Evolutionary conservation across 2,329 filamentous ascomycete genomes (phyloP).

Genomic region (Colletotrichum costaricense): DNA sequence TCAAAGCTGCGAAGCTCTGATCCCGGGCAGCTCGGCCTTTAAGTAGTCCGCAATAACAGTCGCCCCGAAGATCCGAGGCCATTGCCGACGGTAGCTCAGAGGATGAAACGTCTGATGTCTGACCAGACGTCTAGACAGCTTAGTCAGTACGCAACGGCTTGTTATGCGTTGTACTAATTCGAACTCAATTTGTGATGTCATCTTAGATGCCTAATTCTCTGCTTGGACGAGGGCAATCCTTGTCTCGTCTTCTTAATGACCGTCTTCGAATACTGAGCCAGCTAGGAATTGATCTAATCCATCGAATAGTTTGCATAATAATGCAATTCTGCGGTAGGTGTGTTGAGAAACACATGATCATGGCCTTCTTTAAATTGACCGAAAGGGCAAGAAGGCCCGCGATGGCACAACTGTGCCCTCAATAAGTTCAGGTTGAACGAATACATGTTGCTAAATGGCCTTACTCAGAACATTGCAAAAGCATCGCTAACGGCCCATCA

Average conservation of each 20-base stretch:
- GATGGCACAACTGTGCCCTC: too few relatives aligned
- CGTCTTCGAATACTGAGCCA: too few relatives aligned
- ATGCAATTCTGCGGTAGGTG: too few relatives aligned
- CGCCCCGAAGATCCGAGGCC: slow-evolving; percentile 21
- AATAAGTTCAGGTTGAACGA: too few relatives aligned
- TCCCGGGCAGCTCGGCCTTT: not conserved
- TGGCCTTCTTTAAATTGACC: too few relatives aligned
- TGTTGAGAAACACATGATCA: too few relatives aligned
- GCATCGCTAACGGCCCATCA: too few relatives aligned
- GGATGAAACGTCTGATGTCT: slow-evolving; percentile 32
- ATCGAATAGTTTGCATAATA: too few relatives aligned
- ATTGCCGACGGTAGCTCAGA: not conserved
- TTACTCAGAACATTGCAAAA: too few relatives aligned
- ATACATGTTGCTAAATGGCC: too few relatives aligned
- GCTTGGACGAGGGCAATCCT: not conserved
- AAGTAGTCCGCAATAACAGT: slow-evolving; percentile 13
- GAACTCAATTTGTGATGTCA: not conserved
- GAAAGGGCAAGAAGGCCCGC: too few relatives aligned
- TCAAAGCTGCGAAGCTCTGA: not conserved
- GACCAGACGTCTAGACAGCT: not conserved
- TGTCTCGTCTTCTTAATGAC: not conserved
- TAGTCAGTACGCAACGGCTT: not conserved
- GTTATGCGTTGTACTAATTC: not conserved
- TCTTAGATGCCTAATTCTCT: not conserved
- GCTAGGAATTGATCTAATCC: not conserved